Evolutionary conservation across 2,329 filamentous ascomycete genomes (phyloP).

Genomic region (Sordariomycetes sp.): DNA sequence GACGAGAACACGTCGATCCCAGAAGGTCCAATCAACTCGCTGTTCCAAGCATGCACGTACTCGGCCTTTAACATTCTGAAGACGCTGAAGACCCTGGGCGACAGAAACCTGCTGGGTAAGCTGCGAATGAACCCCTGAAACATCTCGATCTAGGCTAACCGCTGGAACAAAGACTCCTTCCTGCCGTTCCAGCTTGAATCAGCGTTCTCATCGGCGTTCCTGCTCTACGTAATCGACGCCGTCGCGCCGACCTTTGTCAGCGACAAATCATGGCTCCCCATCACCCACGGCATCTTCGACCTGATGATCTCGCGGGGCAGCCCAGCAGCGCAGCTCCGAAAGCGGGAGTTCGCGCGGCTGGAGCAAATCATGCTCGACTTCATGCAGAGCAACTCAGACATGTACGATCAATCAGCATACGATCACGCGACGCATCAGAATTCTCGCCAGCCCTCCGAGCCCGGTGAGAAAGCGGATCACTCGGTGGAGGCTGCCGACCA

Average conservation of each 20-base stretch:
- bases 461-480: not conserved
- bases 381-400: not conserved
- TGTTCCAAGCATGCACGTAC: constrained; percentile 17
- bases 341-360: constrained; percentile 1
- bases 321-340: constrained; percentile 1
- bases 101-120: constrained; percentile 15
- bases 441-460: not conserved
- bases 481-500: not conserved
- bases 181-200: constrained; percentile 2
- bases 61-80: constrained; percentile 16
- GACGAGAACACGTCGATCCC: constrained; percentile 4
- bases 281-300: not conserved
- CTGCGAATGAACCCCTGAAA: not conserved
- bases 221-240: constrained; percentile 1
- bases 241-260: not conserved
- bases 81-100: constrained; percentile 14
- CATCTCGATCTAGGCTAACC: not conserved
- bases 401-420: too few relatives aligned
- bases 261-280: not conserved
- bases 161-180: not conserved
- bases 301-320: not conserved
- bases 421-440: not conserved
- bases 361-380: constrained; percentile 1
- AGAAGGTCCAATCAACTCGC: constrained; percentile 13
- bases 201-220: not conserved